A percentile compares a stretch with the other conserved stretches of the same genome.
These are phyloP conservation scores for Colletotrichum sp. DNA, from an alignment of 2,329 filamentous ascomycete genomes.

Conservation along the genomic window DNA sequence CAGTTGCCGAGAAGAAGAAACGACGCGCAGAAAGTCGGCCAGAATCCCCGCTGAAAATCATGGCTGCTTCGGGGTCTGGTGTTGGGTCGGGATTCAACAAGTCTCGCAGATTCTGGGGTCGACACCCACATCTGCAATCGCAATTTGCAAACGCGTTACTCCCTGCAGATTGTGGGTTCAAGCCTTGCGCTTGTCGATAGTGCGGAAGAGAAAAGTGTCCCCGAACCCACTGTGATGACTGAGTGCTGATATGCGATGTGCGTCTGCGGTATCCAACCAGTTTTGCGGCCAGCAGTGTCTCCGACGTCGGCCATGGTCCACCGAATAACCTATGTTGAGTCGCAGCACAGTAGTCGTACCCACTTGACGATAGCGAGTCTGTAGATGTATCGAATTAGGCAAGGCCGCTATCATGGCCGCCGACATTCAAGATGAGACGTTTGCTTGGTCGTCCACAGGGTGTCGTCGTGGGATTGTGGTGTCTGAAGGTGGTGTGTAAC, in stretches of 20 bases:
- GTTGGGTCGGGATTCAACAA: constrained; percentile 7
- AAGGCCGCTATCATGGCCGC: neutral
- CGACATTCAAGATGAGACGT: neutral
- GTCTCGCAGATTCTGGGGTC: constrained; percentile 13
- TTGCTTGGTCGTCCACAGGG: neutral
- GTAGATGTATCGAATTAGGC: neutral
- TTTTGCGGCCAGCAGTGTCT: neutral
- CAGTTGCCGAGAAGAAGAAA: neutral
- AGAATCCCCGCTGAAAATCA: constrained; percentile 1
- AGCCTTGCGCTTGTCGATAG: neutral
- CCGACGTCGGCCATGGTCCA: constrained; percentile 14
- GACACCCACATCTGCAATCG: constrained; percentile 4
- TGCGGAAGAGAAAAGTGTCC: neutral
- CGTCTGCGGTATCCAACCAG: neutral
- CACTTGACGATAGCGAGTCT: neutral
- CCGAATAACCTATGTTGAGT: constrained; percentile 5
- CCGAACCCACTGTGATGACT: constrained; percentile 3
- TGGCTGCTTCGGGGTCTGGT: constrained; percentile 6
- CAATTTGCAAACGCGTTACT: constrained; percentile 1
- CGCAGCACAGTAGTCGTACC: neutral
- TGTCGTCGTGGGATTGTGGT: neutral
- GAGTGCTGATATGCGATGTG: neutral
- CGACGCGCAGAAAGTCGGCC: neutral
- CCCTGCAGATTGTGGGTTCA: neutral
- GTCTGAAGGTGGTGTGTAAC: neutral